Evolutionary conservation across 2,329 filamentous ascomycete genomes (phyloP), one percentile per base, ranked within the genome.

Genomic region (Fusarium solani-melongenae): DNA sequence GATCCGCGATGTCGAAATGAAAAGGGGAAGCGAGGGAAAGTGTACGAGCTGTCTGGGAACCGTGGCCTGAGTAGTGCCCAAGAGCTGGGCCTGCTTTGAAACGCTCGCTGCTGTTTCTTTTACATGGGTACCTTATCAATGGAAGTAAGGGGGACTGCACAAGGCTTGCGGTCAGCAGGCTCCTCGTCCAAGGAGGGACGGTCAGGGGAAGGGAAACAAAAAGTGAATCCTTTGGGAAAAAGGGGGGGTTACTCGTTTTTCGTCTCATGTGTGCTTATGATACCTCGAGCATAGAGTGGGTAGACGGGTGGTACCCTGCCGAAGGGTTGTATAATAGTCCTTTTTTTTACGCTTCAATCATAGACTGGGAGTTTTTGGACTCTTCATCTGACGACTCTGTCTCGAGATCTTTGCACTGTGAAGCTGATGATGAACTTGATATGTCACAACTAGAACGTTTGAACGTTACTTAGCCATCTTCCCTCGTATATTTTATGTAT

Each of bases 311-410:
- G 66, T 63, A 74, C 71, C 73, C 69, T 66, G 56, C 66, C 67
- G 66, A 74, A 76, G 66, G 73, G 71, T 76, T 76, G 74, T 76
- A 76, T 76, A 76, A 76, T 76, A 76, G 74, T 76, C 71, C 61
- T 74, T 76, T 74, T 74, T 74, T 76, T 74, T 73, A 73, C 73
- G 73, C 71, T 74, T 51, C 66, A 76, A 76, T 73, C 60, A 76
- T 75, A 76, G 73, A 76, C 73, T 73, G 63, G 72, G 69, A 65
- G 66, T 66, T 71, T 72, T 58, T 71, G 69, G 62, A 72, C 70
- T 72, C 70, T 72, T 69, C 24, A 55, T 61, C 29, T 61, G 55
- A 46, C 39, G 20, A 36, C 29, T 44, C 38, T 46, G 34, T 20
- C n/a, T 17, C 5, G 14, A 7, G 6, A 31, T 49, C 1, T 31